These are phyloP conservation scores for Ceratobasidium sp. DNA, from an alignment of 1,284 basidiomycete species.

Conservation along the genomic window DNA sequence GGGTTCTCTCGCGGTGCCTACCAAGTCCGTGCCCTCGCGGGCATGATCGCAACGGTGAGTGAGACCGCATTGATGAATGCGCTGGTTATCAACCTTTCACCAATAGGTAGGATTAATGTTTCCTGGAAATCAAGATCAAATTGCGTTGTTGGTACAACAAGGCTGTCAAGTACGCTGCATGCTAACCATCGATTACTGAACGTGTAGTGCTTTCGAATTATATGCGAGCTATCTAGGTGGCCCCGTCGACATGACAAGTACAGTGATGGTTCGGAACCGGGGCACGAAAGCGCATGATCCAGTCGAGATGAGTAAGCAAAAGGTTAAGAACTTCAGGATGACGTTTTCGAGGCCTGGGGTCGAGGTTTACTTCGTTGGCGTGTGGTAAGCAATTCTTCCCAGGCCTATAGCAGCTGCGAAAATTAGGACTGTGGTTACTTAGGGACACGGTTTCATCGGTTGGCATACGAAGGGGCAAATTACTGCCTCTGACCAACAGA, in stretches of 20 bases:
- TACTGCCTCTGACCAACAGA: slow-evolving; percentile 52
- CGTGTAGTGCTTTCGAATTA: neutral
- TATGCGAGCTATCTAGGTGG: neutral
- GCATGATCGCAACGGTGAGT: slow-evolving; percentile 60
- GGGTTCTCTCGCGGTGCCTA: slow-evolving; percentile 65
- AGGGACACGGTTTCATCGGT: slow-evolving; percentile 64
- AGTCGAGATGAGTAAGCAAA: neutral
- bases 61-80: too few species aligned
- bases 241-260: neutral
- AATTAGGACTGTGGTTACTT: too few species aligned
- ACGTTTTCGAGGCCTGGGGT: slow-evolving; percentile 57
- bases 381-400: slow-evolving; percentile 53
- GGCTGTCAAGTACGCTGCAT: neutral
- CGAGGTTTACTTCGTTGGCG: slow-evolving; percentile 59
- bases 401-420: neutral
- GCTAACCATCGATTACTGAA: neutral
- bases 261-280: too few species aligned
- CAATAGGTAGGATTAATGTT: slow-evolving; percentile 56
- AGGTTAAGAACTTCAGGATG: slow-evolving; percentile 56
- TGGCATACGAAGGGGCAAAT: slow-evolving; percentile 53
- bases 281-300: neutral
- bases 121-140: slow-evolving; percentile 57
- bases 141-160: slow-evolving; percentile 54
- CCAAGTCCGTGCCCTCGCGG: slow-evolving; percentile 61
- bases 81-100: neutral